Conservation (phyloP, 345 rosid genomes). For the Sonneratia alba region DNA sequence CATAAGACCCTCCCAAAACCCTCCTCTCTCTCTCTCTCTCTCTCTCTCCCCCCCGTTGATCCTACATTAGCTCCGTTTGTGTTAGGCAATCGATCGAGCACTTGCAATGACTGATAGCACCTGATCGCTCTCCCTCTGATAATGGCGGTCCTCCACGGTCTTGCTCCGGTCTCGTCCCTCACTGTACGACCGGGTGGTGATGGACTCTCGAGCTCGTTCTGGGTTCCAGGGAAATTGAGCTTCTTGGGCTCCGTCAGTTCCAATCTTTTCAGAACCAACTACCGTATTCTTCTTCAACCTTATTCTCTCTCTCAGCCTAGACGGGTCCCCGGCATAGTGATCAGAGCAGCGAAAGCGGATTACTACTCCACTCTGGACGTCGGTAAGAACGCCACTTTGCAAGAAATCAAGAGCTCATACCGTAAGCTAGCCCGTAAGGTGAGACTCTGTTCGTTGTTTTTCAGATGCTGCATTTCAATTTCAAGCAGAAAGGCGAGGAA, state of each 20-base stretch:
- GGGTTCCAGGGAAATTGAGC: background rate
- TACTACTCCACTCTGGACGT: conserved; percentile 64
- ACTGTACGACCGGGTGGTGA: background rate
- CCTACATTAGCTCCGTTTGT: background rate
- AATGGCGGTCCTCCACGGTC: conserved; percentile 7
- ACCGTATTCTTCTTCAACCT: background rate
- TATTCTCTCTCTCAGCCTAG: background rate
- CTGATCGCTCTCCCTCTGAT: background rate
- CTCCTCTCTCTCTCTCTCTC: background rate
- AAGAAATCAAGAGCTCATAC: conserved; percentile 71
- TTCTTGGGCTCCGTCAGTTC: conserved; percentile 6
- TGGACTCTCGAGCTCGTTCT: conserved; percentile 1
- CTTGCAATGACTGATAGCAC: background rate
- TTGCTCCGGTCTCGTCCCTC: background rate
- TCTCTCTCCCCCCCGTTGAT: background rate
- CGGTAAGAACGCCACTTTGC: conserved; percentile 48
- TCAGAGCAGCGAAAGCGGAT: conserved; percentile 41
- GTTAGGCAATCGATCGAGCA: conserved; percentile 3
- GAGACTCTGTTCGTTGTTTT: conserved; percentile 1
- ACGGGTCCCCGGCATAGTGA: conserved; percentile 9
- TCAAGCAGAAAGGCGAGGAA: background rate
- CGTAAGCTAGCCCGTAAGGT: conserved; percentile 92
- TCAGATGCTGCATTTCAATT: background rate
- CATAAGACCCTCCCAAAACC: conserved; percentile 5
- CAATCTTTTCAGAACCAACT: background rate